A percentile compares a stretch with the other conserved stretches of the same genome.
Evolutionary conservation across 2,329 filamentous ascomycete genomes (phyloP).

Genomic region (Fusarium sp.): DNA sequence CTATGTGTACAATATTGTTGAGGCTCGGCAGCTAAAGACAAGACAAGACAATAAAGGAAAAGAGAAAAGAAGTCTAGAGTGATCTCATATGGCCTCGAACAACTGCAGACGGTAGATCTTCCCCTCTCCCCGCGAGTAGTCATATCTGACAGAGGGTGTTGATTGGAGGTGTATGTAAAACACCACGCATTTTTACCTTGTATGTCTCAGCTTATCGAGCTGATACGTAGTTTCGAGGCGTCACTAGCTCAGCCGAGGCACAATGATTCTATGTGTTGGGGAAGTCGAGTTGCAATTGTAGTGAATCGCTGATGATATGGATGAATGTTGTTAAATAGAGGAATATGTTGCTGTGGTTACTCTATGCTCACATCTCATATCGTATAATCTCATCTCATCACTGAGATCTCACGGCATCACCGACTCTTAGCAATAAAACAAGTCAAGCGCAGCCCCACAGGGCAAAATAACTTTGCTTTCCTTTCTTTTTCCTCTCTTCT

Average conservation of each 20-base stretch:
- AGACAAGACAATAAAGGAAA: background rate
- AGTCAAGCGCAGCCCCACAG: background rate
- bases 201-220: conserved; percentile 23
- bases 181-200: conserved; percentile 23
- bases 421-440: background rate
- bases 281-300: no score
- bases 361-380: background rate
- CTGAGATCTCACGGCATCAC: conserved; percentile 2
- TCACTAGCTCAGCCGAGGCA: background rate
- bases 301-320: no score
- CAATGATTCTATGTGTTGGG: no score
- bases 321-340: no score
- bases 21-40: conserved; percentile 10
- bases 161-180: conserved; percentile 27
- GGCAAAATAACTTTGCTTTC: background rate
- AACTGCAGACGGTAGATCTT: conserved; percentile 9
- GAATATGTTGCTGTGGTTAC: background rate
- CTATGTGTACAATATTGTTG: conserved; percentile 4
- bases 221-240: background rate
- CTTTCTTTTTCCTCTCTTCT: background rate
- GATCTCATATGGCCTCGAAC: conserved; percentile 3
- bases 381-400: background rate
- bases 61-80: background rate
- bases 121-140: background rate
- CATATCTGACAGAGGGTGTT: conserved; percentile 14